Percentiles rank a stretch among this genome's conserved stretches.
phyloP scores from a whole-genome alignment of 108 stramenopile genomes.

The Stephanodiscus triporus region DNA sequence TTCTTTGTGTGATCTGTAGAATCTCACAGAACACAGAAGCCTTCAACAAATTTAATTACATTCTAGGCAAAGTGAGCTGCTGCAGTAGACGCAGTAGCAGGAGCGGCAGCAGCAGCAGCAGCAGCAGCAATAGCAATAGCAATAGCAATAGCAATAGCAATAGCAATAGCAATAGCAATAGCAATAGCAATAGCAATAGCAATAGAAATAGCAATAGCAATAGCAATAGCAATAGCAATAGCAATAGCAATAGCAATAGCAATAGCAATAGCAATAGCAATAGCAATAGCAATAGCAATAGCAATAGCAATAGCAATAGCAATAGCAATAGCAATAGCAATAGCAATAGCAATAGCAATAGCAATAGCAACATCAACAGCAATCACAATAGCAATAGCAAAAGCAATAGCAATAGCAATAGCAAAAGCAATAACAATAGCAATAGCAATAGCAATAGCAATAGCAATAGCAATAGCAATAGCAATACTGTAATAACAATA shows the following conservation, averaged over 20 bases:
- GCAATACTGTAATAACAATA: no score
- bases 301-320: constrained; percentile 7
- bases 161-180: background rate
- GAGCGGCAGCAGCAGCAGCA: no score
- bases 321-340: background rate
- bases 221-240: background rate
- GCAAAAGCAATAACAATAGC: constrained; percentile 7
- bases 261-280: constrained; percentile 6
- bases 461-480: no score
- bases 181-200: background rate
- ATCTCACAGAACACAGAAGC: no score
- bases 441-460: constrained; percentile 6
- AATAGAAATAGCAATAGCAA: constrained; percentile 1
- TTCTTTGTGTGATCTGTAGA: no score
- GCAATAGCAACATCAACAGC: constrained; percentile 13
- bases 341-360: constrained; percentile 1
- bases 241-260: constrained; percentile 4
- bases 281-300: constrained; percentile 4
- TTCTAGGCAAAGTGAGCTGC: no score
- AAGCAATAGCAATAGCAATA: background rate
- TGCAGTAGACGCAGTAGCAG: no score
- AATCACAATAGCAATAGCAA: background rate
- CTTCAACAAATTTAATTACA: no score
- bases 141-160: background rate
- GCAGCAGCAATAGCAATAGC: no score